Conservation (phyloP, 495 filamentous ascomycete genomes). For the Coniosporium apollinis region DNA sequence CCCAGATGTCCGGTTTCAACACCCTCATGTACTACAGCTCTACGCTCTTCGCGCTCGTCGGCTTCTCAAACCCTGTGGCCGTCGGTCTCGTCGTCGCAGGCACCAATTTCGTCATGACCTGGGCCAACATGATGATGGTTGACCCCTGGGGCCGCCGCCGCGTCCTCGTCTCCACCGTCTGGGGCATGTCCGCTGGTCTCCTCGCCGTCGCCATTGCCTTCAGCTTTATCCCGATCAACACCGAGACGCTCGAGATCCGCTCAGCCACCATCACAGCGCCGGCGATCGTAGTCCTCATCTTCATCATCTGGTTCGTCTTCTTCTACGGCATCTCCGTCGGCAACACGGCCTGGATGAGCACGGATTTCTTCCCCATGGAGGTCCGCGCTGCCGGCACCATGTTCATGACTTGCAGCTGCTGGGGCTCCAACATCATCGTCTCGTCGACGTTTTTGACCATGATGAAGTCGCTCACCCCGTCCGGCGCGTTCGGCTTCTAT, state of each 20-base stretch:
- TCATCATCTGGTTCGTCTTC: conserved; percentile 32
- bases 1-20: conserved; percentile 33
- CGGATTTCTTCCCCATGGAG: conserved; percentile 37
- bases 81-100: conserved; percentile 33
- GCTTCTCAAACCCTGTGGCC: conserved; percentile 32
- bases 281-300: conserved; percentile 26
- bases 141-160: conserved; percentile 31
- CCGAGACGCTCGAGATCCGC: conserved; percentile 14
- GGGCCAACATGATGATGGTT: conserved; percentile 32
- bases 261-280: conserved; percentile 20
- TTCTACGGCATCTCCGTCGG: conserved; percentile 32
- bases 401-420: conserved; percentile 33
- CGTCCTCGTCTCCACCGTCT: conserved; percentile 29
- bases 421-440: conserved; percentile 36
- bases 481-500: conserved; percentile 37
- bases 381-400: conserved; percentile 36
- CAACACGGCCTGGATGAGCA: conserved; percentile 33
- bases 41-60: conserved; percentile 34
- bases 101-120: conserved; percentile 37
- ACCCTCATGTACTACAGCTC: conserved; percentile 34
- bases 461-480: conserved; percentile 31
- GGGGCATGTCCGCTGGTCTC: conserved; percentile 28
- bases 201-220: conserved; percentile 31
- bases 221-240: conserved; percentile 32
- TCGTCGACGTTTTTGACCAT: conserved; percentile 34